Evolutionary conservation across 768 basidiomycete genomes (phyloP), one percentile per base, ranked within the genome.

Genomic region (Boletellus sp.): DNA sequence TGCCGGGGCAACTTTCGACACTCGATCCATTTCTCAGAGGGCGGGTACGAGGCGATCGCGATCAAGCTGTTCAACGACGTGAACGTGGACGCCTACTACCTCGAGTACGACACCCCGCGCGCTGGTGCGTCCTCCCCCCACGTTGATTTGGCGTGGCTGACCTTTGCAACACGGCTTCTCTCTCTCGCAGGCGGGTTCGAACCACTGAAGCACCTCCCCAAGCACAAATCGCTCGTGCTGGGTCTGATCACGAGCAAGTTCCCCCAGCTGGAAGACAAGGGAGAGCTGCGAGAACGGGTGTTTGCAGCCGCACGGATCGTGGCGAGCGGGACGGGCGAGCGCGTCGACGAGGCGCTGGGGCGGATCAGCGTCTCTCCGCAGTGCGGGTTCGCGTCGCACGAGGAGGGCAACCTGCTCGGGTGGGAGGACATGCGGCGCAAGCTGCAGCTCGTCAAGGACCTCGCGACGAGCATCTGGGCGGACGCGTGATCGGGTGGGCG

Each of bases 301-400:
- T 57, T 72, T 31, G 64, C 71, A 8, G 78, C 78, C 0, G 78
- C 77, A 3, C 61, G 67, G 31, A 61, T 68, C 41, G 64, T 78
- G 20, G 73, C 78, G 1, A 62, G 66, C 33, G 75, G 75, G 13
- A 46, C 66, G 9, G 63, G 64, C 34, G 63, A 67, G 62, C 66
- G 70, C 5, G 54, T 65, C 37, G 73, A 72, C 43, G 70, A 73
- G 45, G 76, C 77, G 15, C 71, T 68, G 10, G 33, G 51, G 40
- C 73, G 72, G 49, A 67, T 79, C 24, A 66, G 68, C 41, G 68
- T 79, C 50, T 73, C 72, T n/a, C 74, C 77, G 1, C 78, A 79
- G 60, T 79, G 78, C 45, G 78, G 78, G 11, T 78, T 78, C 52
- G 76, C 76, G 15, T 71, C 69, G 6, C 76, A 77, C 50, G 58